Percentiles rank a stretch among this genome's conserved stretches.
phyloP scores from a whole-genome alignment of 1,284 basidiomycete genomes.

The Cystobasidium pallidum region DNA sequence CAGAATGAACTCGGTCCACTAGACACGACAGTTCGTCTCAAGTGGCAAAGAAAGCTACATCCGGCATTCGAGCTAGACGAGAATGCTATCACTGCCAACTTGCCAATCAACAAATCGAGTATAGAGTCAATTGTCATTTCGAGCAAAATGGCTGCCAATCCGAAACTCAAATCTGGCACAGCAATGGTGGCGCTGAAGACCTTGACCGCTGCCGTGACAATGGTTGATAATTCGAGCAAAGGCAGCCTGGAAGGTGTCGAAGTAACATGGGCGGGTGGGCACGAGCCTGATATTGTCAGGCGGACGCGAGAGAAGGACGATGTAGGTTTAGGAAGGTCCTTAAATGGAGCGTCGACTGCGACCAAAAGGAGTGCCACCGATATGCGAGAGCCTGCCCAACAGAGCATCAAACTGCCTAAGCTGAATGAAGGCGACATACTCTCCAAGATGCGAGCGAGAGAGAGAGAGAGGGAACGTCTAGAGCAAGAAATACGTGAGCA shows the following conservation, averaged over 20 bases:
- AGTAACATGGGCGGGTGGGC: slow-evolving; percentile 48
- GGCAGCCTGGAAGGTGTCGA: slow-evolving; percentile 45
- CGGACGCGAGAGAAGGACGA: slow-evolving; percentile 12
- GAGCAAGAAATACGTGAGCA: slow-evolving; percentile 51
- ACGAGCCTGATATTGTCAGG: slow-evolving; percentile 42
- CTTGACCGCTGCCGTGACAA: slow-evolving; percentile 46
- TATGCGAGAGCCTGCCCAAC: background rate
- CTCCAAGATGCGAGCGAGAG: slow-evolving; percentile 45
- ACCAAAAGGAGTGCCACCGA: background rate
- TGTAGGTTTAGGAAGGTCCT: background rate
- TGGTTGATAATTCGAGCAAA: slow-evolving; percentile 45
- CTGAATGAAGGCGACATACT: slow-evolving; percentile 47
- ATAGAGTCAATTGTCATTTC: slow-evolving; percentile 50
- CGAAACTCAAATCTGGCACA: slow-evolving; percentile 45
- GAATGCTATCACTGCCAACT: slow-evolving; percentile 3
- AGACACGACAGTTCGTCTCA: slow-evolving; percentile 52
- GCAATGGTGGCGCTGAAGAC: slow-evolving; percentile 47
- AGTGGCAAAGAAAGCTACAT: slow-evolving; percentile 46
- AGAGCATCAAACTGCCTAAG: slow-evolving; percentile 34
- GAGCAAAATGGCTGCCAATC: slow-evolving; percentile 46
- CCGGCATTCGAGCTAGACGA: slow-evolving; percentile 35
- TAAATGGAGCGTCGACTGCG: background rate
- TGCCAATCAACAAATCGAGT: slow-evolving; percentile 22
- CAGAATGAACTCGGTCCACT: slow-evolving; percentile 45
- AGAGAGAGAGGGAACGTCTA: slow-evolving; percentile 46